Evolutionary conservation across 1,139 yeast species (phyloP).

Genomic region (Geotrichum histeridarum): DNA sequence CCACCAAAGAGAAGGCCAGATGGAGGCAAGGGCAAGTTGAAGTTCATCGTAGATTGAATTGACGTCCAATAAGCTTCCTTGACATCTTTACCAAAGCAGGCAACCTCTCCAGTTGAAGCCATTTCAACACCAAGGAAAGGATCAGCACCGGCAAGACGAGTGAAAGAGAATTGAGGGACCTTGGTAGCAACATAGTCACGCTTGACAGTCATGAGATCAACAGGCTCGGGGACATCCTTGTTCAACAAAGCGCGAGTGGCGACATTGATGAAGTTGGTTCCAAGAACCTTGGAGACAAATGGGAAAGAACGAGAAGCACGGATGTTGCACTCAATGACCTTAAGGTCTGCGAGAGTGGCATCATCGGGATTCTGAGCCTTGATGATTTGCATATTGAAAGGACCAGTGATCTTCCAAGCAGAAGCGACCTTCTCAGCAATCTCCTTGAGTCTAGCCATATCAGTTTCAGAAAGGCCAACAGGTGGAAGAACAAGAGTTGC

Average conservation of each 20-base stretch:
- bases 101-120: conserved; percentile 98
- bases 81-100: conserved; percentile 83
- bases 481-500: conserved; percentile 97
- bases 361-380: conserved; percentile 71
- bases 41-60: conserved; percentile 94
- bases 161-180: conserved; percentile 96
- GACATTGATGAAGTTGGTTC: conserved; percentile 87
- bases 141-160: conserved; percentile 97
- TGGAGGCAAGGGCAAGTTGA: conserved; percentile 87
- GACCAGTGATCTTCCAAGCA: conserved; percentile 95
- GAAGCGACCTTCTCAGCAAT: conserved; percentile 91
- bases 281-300: conserved; percentile 93
- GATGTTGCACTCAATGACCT: conserved; percentile 97
- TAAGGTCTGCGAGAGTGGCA: conserved; percentile 67
- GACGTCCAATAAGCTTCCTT: conserved; percentile 97
- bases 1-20: conserved; percentile 90
- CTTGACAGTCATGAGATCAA: conserved; percentile 81
- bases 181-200: conserved; percentile 88
- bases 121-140: conserved; percentile 98
- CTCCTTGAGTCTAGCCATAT: conserved; percentile 82
- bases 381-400: conserved; percentile 93
- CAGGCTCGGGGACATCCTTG: conserved; percentile 72
- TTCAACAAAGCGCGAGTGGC: conserved; percentile 84
- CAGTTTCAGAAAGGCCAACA: conserved; percentile 75
- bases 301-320: conserved; percentile 99